These are phyloP conservation scores for Pinguiococcus pyrenoidosus DNA, from an alignment of 108 stramenopile species.

Conservation along the genomic window DNA sequence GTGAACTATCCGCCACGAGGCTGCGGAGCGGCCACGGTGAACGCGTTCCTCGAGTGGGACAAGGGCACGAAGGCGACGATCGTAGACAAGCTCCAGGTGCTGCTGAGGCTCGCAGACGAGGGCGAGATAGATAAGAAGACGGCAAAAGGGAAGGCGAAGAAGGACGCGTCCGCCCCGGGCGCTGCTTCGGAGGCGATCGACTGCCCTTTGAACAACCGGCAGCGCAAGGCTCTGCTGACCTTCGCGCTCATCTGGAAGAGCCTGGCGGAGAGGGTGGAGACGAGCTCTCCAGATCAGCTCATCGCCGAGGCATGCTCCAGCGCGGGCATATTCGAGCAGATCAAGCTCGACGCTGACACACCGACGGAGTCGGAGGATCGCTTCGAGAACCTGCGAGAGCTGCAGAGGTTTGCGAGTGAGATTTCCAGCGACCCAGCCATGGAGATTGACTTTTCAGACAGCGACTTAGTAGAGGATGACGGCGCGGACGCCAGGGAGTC, in stretches of 20 bases:
- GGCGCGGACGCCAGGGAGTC: neutral
- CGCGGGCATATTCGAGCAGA: too few species aligned
- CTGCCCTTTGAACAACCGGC: too few species aligned
- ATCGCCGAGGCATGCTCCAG: too few species aligned
- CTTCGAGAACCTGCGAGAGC: conserved; percentile 19
- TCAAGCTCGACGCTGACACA: too few species aligned
- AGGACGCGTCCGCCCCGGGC: too few species aligned
- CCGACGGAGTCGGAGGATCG: conserved; percentile 14
- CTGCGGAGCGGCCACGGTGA: conserved; percentile 13
- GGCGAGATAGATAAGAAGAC: too few species aligned
- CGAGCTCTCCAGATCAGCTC: too few species aligned
- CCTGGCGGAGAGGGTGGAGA: too few species aligned
- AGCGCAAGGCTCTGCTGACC: too few species aligned
- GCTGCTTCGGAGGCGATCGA: too few species aligned
- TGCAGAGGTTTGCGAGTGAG: conserved; percentile 1
- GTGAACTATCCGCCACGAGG: conserved; percentile 18
- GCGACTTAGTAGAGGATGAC: too few species aligned
- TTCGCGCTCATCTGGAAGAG: neutral
- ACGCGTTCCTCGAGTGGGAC: conserved; percentile 1
- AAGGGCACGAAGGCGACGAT: neutral
- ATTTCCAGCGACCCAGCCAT: neutral
- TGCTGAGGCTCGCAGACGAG: neutral
- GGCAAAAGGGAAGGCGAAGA: neutral
- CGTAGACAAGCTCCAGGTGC: neutral
- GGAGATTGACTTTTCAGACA: too few species aligned